A percentile compares a stretch with the other conserved stretches of the same genome.
phyloP scores from a whole-genome alignment of 805 yeast species.

The Lachancea kluyveri region DNA sequence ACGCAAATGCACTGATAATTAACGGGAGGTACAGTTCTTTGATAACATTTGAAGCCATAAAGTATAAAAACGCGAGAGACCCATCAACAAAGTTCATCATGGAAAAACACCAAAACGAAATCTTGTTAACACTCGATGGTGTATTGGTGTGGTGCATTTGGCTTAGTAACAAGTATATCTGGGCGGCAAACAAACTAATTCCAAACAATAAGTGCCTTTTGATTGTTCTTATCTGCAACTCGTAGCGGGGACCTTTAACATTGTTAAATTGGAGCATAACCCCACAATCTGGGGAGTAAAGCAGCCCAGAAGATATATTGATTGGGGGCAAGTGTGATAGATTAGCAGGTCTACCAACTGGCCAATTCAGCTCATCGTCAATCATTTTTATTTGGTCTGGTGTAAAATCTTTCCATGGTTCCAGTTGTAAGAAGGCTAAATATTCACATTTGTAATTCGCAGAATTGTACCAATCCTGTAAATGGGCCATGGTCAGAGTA shows the following conservation, averaged over 20 bases:
- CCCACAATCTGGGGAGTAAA: conserved; percentile 91
- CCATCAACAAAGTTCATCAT: conserved; percentile 66
- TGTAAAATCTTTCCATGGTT: conserved; percentile 48
- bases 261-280: conserved; percentile 37
- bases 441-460: conserved; percentile 57
- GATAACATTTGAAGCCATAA: conserved; percentile 50
- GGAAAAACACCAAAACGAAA: conserved; percentile 64
- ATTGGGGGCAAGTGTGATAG: conserved; percentile 46
- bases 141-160: conserved; percentile 72
- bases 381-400: conserved; percentile 48
- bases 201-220: conserved; percentile 40
- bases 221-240: conserved; percentile 33
- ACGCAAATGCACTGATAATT: conserved; percentile 61
- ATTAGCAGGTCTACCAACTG: conserved; percentile 73
- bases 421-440: conserved; percentile 60
- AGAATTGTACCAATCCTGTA: conserved; percentile 26
- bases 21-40: conserved; percentile 58
- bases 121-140: conserved; percentile 70
- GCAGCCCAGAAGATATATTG: conserved; percentile 45
- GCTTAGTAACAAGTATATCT: conserved; percentile 50
- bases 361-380: conserved; percentile 66
- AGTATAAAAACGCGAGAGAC: conserved; percentile 52
- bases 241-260: conserved; percentile 52
- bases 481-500: conserved; percentile 39
- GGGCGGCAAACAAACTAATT: conserved; percentile 40